Conservation (phyloP, 2,329 filamentous ascomycete species). For the Calonectria pauciramosa region DNA sequence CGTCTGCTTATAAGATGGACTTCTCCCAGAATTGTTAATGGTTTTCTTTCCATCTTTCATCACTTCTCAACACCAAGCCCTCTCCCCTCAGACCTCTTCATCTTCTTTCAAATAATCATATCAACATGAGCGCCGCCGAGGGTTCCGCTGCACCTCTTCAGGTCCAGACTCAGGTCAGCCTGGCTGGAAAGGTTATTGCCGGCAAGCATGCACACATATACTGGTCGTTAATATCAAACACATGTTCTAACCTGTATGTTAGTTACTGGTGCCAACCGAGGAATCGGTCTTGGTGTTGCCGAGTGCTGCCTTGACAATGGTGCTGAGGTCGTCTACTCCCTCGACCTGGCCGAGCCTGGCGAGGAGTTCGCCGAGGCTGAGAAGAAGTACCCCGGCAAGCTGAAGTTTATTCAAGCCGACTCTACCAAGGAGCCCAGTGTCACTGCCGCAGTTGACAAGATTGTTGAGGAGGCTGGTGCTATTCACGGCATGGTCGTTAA, state of each 20-base stretch:
- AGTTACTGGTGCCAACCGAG: slow-evolving; percentile 59
- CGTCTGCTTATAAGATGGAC: neutral
- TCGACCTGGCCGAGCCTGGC: slow-evolving; percentile 44
- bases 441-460: slow-evolving; percentile 55
- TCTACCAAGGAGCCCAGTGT: slow-evolving; percentile 58
- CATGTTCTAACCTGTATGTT: neutral
- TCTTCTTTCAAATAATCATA: neutral
- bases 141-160: neutral
- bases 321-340: slow-evolving; percentile 48
- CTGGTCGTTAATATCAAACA: neutral
- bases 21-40: neutral
- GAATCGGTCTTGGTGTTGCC: slow-evolving; percentile 63
- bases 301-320: slow-evolving; percentile 61
- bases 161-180: slow-evolving; percentile 21
- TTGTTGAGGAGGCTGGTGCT: slow-evolving; percentile 53
- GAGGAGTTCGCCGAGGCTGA: slow-evolving; percentile 47
- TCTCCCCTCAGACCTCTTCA: neutral
- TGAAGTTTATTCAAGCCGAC: slow-evolving; percentile 61
- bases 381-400: slow-evolving; percentile 55
- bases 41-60: neutral
- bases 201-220: neutral
- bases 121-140: slow-evolving; percentile 16
- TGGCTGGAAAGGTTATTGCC: slow-evolving; percentile 26
- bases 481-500: slow-evolving; percentile 66
- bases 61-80: neutral